phyloP scores from a whole-genome alignment of 768 basidiomycete genomes.

The Mycena olivaceomarginata region DNA sequence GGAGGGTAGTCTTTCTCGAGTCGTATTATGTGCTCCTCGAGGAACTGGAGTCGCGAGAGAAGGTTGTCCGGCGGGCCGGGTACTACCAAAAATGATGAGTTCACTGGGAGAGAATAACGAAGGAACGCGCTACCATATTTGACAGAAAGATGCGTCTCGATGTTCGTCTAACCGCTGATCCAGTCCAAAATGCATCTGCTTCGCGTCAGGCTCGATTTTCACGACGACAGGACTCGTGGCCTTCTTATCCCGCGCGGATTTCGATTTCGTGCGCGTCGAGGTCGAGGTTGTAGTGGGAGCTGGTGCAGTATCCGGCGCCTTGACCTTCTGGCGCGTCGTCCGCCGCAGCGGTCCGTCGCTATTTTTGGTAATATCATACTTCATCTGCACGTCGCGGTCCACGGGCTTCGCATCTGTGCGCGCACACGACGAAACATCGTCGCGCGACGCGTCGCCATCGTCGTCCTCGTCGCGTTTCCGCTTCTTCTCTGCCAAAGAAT shows the following conservation, averaged over 20 bases:
- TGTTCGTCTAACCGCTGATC: constrained; percentile 78
- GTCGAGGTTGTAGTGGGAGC: not conserved
- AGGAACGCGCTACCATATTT: constrained; percentile 76
- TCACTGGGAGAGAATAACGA: not conserved
- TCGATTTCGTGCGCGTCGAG: constrained; percentile 34
- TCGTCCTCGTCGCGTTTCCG: constrained; percentile 61
- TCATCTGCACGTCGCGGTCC: constrained; percentile 87
- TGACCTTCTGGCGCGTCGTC: constrained; percentile 56
- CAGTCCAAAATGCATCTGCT: constrained; percentile 71
- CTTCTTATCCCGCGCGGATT: constrained; percentile 29
- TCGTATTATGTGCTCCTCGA: constrained; percentile 86
- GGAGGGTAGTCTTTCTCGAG: constrained; percentile 91
- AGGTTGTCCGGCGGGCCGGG: constrained; percentile 82
- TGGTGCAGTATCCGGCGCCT: constrained; percentile 31
- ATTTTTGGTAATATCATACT: constrained; percentile 92
- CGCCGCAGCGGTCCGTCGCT: constrained; percentile 84
- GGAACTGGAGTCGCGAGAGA: constrained; percentile 77
- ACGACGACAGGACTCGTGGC: constrained; percentile 26
- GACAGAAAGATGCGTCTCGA: constrained; percentile 84
- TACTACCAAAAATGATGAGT: constrained; percentile 62
- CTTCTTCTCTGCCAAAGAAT: constrained; percentile 76
- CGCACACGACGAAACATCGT: constrained; percentile 74
- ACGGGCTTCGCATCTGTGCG: constrained; percentile 83
- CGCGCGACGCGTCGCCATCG: constrained; percentile 50
- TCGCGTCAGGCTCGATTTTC: constrained; percentile 17